Conservation (phyloP, 1,139 yeast species). For the Sugiyamaella castrensis region DNA sequence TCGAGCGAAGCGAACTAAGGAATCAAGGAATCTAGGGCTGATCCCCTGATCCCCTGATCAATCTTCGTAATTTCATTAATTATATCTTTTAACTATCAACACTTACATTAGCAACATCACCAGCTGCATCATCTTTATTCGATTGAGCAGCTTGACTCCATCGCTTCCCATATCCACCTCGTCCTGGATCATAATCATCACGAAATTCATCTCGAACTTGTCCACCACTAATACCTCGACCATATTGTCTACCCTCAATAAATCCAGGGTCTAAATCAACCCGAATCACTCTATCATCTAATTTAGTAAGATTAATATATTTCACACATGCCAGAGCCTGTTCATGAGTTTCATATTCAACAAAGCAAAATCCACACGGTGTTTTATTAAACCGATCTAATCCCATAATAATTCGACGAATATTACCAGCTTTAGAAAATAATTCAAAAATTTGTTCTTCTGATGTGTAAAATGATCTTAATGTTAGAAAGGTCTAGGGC, state of each 20-base stretch:
- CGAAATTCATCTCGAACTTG: constrained; percentile 64
- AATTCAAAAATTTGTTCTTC: constrained; percentile 91
- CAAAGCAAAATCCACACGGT: constrained; percentile 95
- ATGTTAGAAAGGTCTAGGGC: not conserved
- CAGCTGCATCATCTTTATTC: constrained; percentile 1
- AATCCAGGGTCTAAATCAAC: constrained; percentile 95
- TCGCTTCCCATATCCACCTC: constrained; percentile 51
- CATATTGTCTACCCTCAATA: constrained; percentile 89
- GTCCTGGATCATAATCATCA: constrained; percentile 54
- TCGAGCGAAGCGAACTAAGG: no score
- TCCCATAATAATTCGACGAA: constrained; percentile 86
- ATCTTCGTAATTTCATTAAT: no score
- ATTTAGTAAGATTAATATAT: constrained; percentile 71
- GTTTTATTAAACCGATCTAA: constrained; percentile 82
- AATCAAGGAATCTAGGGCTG: no score
- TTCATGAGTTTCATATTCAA: constrained; percentile 61
- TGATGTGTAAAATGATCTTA: constrained; percentile 71
- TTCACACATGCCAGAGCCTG: constrained; percentile 81
- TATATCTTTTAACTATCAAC: no score
- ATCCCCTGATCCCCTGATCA: no score
- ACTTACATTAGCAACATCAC: no score
- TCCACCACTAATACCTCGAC: constrained; percentile 89
- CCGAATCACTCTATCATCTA: constrained; percentile 75
- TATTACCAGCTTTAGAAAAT: constrained; percentile 68
- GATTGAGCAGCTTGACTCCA: constrained; percentile 20